Conservation (phyloP, 345 rosid genomes). For the Orychophragmus violaceus region DNA sequence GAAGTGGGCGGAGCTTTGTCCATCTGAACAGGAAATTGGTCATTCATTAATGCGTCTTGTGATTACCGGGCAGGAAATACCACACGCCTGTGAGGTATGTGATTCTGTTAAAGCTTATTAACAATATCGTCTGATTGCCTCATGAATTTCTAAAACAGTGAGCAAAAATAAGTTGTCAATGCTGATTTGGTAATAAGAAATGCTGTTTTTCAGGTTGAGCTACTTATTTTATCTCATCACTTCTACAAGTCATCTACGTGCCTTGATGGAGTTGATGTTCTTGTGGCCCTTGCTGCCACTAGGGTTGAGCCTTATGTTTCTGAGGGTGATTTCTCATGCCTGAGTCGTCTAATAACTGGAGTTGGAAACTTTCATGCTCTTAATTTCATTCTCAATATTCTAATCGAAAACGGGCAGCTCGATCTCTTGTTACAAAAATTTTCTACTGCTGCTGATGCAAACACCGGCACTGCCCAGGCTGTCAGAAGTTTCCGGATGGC, state of each 20-base stretch:
- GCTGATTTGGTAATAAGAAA: conserved; percentile 4
- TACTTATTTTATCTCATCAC: conserved; percentile 94
- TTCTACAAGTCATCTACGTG: conserved; percentile 96
- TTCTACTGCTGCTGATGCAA: conserved; percentile 82
- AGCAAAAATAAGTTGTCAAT: background rate
- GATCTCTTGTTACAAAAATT: conserved; percentile 90
- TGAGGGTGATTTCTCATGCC: conserved; percentile 93
- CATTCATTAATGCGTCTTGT: conserved; percentile 99
- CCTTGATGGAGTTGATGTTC: conserved; percentile 99
- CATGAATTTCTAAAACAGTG: background rate
- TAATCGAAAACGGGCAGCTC: conserved; percentile 90
- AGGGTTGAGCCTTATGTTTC: conserved; percentile 90
- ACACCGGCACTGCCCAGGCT: conserved; percentile 74
- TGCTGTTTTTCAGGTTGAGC: conserved; percentile 68
- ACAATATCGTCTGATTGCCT: background rate
- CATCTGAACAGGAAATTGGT: conserved; percentile 96
- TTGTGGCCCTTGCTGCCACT: conserved; percentile 94
- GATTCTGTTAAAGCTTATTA: background rate
- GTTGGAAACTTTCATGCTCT: conserved; percentile 95
- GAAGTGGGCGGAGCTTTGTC: conserved; percentile 97
- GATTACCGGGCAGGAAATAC: conserved; percentile 95
- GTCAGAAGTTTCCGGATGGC: conserved; percentile 96
- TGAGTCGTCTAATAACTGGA: conserved; percentile 93
- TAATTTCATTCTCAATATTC: conserved; percentile 89
- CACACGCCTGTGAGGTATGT: conserved; percentile 94